Evolutionary conservation across 1,139 yeast species (phyloP), one percentile per base, ranked within the genome.

Genomic region (Yamadazyma triangularis): DNA sequence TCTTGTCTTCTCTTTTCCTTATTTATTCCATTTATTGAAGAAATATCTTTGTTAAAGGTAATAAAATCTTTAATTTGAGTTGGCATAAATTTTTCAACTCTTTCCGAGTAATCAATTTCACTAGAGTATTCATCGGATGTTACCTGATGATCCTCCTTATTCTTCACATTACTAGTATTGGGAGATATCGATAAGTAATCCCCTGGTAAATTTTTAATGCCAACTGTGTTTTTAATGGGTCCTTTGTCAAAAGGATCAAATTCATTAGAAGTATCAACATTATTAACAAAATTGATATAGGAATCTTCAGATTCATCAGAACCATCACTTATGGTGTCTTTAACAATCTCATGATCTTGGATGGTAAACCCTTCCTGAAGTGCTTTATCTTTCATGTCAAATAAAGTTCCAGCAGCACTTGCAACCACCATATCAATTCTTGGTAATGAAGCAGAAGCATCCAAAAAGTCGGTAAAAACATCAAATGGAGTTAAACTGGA

Each of bases 391-490:
- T 48, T 50, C 38, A 67, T 49, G 30, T 67, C 73, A 38, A 52
- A 55, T 26, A 68, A 55, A 13, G 71, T 58, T 2, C 73, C 73
- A 0, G 74, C 73, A 6, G 73, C 74, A 45, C 72, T 64, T 7
- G 74, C 74, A 13, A 65, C 53, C 13, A 67, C 72, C 74, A 68
- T 68, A 38, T 68, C 73, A 8, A 58, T 55, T 23, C 72, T 45
- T 1, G 73, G 73, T 21, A 66, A 47, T 18, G 53, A 36, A 18
- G 56, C 52, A 39, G 57, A 58, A 4, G 73, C 74, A 21, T 62
- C 64, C 19, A 66, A 38, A 31, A 66, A 55, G 15, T 57, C 52
- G 3, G 46, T 41, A 35, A 68, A 64, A 9, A 66, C 69, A 16
- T 64, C 70, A 10, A 38, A 39, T 1, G 74, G 73, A 2, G 56